These are phyloP conservation scores for Populus euphratica DNA, from an alignment of 345 rosid species.

Conservation along the genomic window DNA sequence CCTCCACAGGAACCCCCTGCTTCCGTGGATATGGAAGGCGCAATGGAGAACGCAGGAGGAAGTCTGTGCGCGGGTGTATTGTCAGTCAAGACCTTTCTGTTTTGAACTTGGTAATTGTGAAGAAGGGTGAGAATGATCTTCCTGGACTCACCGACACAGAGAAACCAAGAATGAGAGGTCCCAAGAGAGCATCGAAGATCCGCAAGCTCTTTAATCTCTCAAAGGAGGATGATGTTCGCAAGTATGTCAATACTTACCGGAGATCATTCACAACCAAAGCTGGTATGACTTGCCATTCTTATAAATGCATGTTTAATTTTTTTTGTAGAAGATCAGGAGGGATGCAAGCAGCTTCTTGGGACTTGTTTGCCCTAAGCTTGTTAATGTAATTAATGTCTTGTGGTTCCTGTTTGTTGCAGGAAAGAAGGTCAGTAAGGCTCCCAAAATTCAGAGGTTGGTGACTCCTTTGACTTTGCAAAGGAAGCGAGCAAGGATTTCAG, in stretches of 20 bases:
- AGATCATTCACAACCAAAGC: constrained; percentile 67
- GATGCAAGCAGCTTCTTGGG: neutral
- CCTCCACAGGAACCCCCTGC: constrained; percentile 56
- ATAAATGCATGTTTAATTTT: neutral
- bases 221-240: constrained; percentile 78
- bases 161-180: constrained; percentile 86
- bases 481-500: constrained; percentile 26
- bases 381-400: neutral
- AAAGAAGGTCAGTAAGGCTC: constrained; percentile 28
- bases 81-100: constrained; percentile 81
- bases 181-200: constrained; percentile 80
- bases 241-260: constrained; percentile 78
- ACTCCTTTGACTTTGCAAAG: constrained; percentile 26
- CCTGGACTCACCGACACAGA: constrained; percentile 71
- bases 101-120: constrained; percentile 73
- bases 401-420: constrained; percentile 16
- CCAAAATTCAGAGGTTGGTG: constrained; percentile 29
- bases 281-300: constrained; percentile 25
- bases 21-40: constrained; percentile 81
- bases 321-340: neutral
- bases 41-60: constrained; percentile 74
- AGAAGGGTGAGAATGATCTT: constrained; percentile 76
- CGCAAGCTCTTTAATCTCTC: constrained; percentile 68
- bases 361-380: neutral
- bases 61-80: constrained; percentile 85